Evolutionary conservation across 2,329 filamentous ascomycete species (phyloP).

Genomic region (Fusarium nurragi): DNA sequence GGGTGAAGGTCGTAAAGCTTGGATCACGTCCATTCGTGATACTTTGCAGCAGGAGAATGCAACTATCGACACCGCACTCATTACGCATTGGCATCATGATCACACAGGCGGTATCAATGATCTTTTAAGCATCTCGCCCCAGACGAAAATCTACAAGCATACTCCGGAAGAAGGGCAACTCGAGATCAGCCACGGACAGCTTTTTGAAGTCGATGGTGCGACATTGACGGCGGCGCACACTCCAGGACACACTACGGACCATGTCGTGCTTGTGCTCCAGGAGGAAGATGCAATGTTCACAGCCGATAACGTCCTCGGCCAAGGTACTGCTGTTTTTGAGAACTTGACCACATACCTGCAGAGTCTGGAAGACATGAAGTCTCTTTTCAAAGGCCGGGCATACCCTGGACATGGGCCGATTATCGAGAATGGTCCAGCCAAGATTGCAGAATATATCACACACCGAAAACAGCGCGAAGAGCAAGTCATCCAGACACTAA

Average conservation of each 20-base stretch:
- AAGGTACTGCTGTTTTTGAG: constrained; percentile 88
- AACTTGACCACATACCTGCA: constrained; percentile 74
- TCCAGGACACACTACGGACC: constrained; percentile 80
- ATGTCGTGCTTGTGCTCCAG: constrained; percentile 79
- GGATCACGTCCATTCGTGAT: constrained; percentile 72
- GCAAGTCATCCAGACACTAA: constrained; percentile 75
- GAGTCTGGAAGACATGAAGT: constrained; percentile 75
- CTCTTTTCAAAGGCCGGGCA: constrained; percentile 71
- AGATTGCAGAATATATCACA: constrained; percentile 82
- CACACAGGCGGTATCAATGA: constrained; percentile 81
- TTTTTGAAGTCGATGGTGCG: constrained; percentile 66
- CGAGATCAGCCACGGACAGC: constrained; percentile 60
- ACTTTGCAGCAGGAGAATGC: constrained; percentile 75
- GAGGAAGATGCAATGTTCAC: constrained; percentile 89
- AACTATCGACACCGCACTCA: constrained; percentile 72
- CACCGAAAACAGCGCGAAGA: constrained; percentile 83
- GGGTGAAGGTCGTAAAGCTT: constrained; percentile 80
- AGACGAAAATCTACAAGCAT: constrained; percentile 73
- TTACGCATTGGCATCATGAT: constrained; percentile 94
- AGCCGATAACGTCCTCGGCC: constrained; percentile 87
- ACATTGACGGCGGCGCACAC: constrained; percentile 71
- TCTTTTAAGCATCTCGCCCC: constrained; percentile 70
- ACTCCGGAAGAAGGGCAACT: constrained; percentile 62
- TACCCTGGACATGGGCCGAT: constrained; percentile 91
- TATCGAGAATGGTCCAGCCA: constrained; percentile 75